These are phyloP conservation scores for Zygoascus meyerae DNA, from an alignment of 1,139 yeast genomes.

Conservation along the genomic window DNA sequence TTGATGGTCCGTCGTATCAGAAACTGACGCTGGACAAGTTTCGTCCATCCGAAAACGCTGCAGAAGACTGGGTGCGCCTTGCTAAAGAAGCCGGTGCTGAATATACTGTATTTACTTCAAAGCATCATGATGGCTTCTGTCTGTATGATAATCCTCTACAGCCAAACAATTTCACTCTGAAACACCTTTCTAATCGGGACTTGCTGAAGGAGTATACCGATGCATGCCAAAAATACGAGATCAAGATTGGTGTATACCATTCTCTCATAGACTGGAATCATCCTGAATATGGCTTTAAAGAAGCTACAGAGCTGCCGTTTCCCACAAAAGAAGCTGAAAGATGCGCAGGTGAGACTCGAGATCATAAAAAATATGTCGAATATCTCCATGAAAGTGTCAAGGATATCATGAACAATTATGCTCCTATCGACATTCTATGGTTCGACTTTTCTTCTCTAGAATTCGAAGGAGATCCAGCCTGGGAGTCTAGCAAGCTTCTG, in stretches of 20 bases:
- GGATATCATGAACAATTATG: constrained; percentile 16
- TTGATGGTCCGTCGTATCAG: constrained; percentile 14
- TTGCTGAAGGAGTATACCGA: constrained; percentile 13
- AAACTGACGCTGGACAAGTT: constrained; percentile 12
- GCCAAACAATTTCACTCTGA: constrained; percentile 11
- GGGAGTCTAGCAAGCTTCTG: constrained; percentile 14
- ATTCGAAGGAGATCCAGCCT: constrained; percentile 17
- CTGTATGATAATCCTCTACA: constrained; percentile 12
- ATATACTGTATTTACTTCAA: constrained; percentile 18
- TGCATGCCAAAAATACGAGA: constrained; percentile 11
- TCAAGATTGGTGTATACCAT: constrained; percentile 16
- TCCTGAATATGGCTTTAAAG: constrained; percentile 14
- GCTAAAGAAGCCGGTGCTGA: constrained; percentile 17
- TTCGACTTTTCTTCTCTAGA: constrained; percentile 16
- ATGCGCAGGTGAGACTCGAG: constrained; percentile 7
- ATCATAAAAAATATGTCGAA: constrained; percentile 12
- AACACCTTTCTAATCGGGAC: constrained; percentile 12
- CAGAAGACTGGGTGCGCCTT: constrained; percentile 15
- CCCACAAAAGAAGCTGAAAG: constrained; percentile 14
- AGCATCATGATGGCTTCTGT: constrained; percentile 20
- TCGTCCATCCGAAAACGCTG: constrained; percentile 9
- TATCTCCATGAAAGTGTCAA: constrained; percentile 15
- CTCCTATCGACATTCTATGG: constrained; percentile 14
- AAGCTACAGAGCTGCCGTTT: constrained; percentile 12
- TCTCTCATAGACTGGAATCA: constrained; percentile 19